Evolutionary conservation across 2,329 filamentous ascomycete species (phyloP), one percentile per base, ranked within the genome.

Genomic region (Colletotrichum aenigma): DNA sequence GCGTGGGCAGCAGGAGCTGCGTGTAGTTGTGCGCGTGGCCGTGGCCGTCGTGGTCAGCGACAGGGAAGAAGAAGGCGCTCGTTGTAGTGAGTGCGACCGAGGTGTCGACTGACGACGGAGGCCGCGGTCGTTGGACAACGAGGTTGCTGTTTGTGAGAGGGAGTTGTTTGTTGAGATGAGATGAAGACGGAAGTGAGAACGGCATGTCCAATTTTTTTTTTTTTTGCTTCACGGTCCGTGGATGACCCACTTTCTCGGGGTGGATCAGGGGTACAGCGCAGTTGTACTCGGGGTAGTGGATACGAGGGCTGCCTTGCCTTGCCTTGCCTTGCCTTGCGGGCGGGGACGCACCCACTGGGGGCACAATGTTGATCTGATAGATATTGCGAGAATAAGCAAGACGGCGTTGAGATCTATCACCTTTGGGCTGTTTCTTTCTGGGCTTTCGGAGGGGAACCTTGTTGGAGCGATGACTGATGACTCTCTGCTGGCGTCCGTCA

Each of bases 161-260:
- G n/a, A 28, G n/a, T 16, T 38, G 55, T 64, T 62, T 48, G 38
- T 48, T 48, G 56, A 67, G 62, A 48, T 74, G 55, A 67, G 69
- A 72, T 62, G 70, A 68, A 43, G 70, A 65, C 24, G 58, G 32
- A 43, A 28, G 34, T 18, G 66, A 38, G 48, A 71, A 56, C 60
- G 66, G 48, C 43, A 71, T 52, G 68, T 66, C 61, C 38, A 61
- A 67, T 68, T 65, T 75, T 75, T 74, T 71, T 61, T 73, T 75
- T 75, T 64, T 60, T 38, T 18, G 36, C 43, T 38, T 66, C 32
- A 26, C 56, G 64, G 55, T 65, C 70, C 62, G 73, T 75, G 73
- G 73, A 60, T 6, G 70, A 28, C 36, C 73, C 73, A 73, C 73
- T 73, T 75, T 75, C 70, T 65, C 73, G 73, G 73, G 70, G 73